Evolutionary conservation across 2,329 filamentous ascomycete genomes (phyloP), one percentile per base, ranked within the genome.

Genomic region (Fusarium oligoseptatum): DNA sequence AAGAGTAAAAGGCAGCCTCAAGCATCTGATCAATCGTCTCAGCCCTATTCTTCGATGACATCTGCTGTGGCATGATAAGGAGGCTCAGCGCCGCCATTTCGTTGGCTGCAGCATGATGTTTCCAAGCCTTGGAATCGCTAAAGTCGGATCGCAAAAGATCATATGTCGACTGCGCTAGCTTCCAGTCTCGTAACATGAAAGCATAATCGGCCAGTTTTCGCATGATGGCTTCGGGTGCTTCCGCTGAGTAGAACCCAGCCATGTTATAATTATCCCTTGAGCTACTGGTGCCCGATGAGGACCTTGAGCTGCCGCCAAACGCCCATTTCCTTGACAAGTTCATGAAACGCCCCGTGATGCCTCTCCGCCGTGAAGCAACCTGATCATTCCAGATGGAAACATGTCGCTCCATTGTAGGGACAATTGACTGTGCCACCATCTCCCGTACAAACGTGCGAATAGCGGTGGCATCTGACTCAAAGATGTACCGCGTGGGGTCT

Each of bases 151-250:
- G 91, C 10, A 99, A 85, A 6, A 99, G 89, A 67, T 99, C 96
- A 81, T 98, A 99, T 0, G 94, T 98, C 14, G 93, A 95, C 77
- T 97, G 91, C 11, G 97, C 94, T 39, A 99, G 86, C 83, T 97
- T 98, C 91, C 93, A 99, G 82, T 99, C 97, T 36, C 97, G 91
- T 41, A 99, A 88, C 95, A 99, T 98, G 80, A 99, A 97, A 12
- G 95, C 92, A 83, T 96, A 98, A 81, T 99, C 97, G 50, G 94
- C 97, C 58, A 99, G 86, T 80, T 97, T 97, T 39, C 97, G 92
- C 90, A 99, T 94, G 60, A 97, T 89, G 4, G 96, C 95, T 85
- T 99, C 97, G 0, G 95, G 92, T 0, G 93, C 87, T 72, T 97
- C 95, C 1, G 94, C 93, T 29, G 90, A 88, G 82, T 98, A 99